Evolutionary conservation across 2,329 filamentous ascomycete species (phyloP).

Genomic region (Pyrenochaeta sp.): DNA sequence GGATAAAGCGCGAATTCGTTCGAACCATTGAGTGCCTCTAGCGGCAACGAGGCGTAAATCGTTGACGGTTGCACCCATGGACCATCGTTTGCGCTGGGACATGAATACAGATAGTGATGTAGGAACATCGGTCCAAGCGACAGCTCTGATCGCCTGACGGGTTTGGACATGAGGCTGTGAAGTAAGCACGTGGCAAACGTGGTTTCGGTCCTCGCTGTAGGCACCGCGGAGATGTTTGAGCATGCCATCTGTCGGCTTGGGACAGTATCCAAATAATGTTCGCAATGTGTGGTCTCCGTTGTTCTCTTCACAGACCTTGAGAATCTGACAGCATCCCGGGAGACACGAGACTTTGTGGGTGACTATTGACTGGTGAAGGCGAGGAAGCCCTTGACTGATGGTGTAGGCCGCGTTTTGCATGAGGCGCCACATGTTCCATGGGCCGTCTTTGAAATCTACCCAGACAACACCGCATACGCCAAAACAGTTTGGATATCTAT

Average conservation of each 20-base stretch:
- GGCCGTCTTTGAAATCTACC: constrained; percentile 55
- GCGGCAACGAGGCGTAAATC: constrained; percentile 61
- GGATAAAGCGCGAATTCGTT: constrained; percentile 56
- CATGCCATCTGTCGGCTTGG: constrained; percentile 59
- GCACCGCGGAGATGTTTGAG: constrained; percentile 60
- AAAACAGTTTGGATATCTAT: constrained; percentile 36
- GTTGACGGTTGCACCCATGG: constrained; percentile 59
- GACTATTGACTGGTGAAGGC: constrained; percentile 60
- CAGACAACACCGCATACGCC: constrained; percentile 61
- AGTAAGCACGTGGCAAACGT: constrained; percentile 57
- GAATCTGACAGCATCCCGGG: constrained; percentile 61
- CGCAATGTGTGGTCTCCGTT: constrained; percentile 40
- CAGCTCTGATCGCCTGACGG: constrained; percentile 57
- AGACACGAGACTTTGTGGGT: constrained; percentile 61
- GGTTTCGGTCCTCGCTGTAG: constrained; percentile 61
- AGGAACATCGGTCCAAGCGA: constrained; percentile 55
- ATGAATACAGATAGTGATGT: constrained; percentile 54
- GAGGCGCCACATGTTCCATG: constrained; percentile 53
- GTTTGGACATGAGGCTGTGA: constrained; percentile 52
- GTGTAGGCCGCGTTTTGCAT: constrained; percentile 60
- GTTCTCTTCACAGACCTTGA: constrained; percentile 60
- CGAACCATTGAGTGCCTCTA: constrained; percentile 54
- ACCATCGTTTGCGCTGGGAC: constrained; percentile 61
- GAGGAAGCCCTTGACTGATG: constrained; percentile 44
- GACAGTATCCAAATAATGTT: constrained; percentile 59